Conservation (phyloP, 2,329 filamentous ascomycete species). For the Xylaria sp. region DNA sequence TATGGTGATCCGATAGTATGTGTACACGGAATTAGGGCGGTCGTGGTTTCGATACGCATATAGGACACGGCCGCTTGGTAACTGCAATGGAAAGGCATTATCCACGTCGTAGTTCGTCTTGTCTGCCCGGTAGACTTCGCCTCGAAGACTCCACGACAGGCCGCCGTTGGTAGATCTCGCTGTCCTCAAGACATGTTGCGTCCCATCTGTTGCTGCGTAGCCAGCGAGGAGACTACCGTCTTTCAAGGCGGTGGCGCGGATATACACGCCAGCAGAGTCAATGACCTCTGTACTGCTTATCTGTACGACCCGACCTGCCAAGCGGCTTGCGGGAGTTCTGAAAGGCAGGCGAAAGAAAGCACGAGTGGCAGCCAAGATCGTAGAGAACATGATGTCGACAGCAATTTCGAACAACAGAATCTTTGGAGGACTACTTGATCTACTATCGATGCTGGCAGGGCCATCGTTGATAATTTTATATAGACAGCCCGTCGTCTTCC, state of each 20-base stretch:
- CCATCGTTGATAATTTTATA: slow-evolving; percentile 23
- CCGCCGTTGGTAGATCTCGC: slow-evolving; percentile 45
- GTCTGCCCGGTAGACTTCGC: slow-evolving; percentile 43
- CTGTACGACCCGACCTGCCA: slow-evolving; percentile 40
- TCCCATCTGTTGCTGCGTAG: slow-evolving; percentile 44
- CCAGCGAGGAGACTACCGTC: slow-evolving; percentile 46
- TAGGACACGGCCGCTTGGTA: slow-evolving; percentile 52
- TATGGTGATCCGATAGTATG: slow-evolving; percentile 55
- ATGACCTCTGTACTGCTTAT: slow-evolving; percentile 42
- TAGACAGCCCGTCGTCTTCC: slow-evolving; percentile 1
- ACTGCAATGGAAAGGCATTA: slow-evolving; percentile 50
- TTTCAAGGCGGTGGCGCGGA: slow-evolving; percentile 45
- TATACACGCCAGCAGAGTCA: slow-evolving; percentile 45
- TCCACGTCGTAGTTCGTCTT: slow-evolving; percentile 46
- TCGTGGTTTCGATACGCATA: slow-evolving; percentile 54
- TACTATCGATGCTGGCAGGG: background rate
- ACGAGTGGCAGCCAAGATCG: background rate
- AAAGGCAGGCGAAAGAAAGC: slow-evolving; percentile 5
- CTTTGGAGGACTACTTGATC: background rate
- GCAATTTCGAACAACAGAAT: background rate
- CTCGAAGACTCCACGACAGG: slow-evolving; percentile 44
- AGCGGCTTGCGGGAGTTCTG: slow-evolving; percentile 25
- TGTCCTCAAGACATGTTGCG: slow-evolving; percentile 42
- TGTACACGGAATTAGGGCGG: slow-evolving; percentile 40
- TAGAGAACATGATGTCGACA: slow-evolving; percentile 18